Conservation (phyloP, 345 rosid genomes). For the Psidium friedrichsthalianum region DNA sequence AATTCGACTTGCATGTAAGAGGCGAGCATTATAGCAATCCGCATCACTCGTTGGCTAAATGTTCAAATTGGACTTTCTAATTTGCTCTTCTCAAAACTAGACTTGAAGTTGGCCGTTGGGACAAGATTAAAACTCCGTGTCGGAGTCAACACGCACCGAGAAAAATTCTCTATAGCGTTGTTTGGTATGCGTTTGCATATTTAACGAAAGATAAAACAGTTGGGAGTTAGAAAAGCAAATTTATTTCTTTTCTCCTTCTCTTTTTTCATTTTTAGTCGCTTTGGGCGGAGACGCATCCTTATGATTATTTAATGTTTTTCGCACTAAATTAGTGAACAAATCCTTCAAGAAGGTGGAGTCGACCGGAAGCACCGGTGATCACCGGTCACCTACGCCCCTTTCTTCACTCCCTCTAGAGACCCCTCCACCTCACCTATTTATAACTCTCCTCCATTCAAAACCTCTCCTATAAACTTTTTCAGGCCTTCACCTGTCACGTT, state of each 20-base stretch:
- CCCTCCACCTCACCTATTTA: background rate
- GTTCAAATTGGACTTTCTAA: background rate
- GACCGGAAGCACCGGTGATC: background rate
- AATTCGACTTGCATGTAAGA: accelerated
- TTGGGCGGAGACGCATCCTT: no score
- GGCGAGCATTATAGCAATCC: accelerated
- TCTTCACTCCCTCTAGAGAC: background rate
- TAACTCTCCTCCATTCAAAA: background rate
- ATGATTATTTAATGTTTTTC: background rate
- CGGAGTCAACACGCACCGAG: background rate
- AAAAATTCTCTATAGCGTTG: background rate
- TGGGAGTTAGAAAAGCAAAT: background rate
- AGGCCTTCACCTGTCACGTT: background rate
- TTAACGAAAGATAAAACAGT: background rate
- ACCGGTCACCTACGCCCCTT: conserved; percentile 7
- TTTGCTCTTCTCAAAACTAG: background rate
- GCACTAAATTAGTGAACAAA: background rate
- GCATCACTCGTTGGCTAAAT: background rate
- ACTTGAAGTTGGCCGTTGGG: background rate
- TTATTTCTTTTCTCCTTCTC: background rate
- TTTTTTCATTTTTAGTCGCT: no score
- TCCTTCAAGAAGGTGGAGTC: background rate
- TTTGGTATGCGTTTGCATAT: background rate
- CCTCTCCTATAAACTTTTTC: background rate
- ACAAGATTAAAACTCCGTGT: background rate